Conservation (phyloP, 2,329 filamentous ascomycete genomes). For the Alternaria solani region DNA sequence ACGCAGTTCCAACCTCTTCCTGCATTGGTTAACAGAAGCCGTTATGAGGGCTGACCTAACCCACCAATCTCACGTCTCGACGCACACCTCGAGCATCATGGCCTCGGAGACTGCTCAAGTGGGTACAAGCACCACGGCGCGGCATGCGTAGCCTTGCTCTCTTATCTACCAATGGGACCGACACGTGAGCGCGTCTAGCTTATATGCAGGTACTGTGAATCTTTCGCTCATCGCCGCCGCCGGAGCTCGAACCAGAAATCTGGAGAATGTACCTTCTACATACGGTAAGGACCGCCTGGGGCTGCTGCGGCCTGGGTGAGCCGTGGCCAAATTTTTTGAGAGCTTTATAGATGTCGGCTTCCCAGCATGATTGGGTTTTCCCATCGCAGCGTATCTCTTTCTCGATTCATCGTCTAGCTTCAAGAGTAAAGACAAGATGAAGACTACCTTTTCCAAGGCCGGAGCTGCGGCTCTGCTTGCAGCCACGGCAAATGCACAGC, state of each 20-base stretch:
- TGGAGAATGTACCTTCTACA: constrained; percentile 39
- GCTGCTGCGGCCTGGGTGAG: neutral
- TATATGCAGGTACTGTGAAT: constrained; percentile 39
- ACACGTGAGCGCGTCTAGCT: constrained; percentile 40
- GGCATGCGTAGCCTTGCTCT: constrained; percentile 33
- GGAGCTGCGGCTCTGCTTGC: constrained; percentile 32
- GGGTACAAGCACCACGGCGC: constrained; percentile 25
- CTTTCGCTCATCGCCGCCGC: constrained; percentile 32
- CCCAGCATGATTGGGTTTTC: neutral
- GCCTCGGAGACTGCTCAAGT: constrained; percentile 24
- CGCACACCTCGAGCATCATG: constrained; percentile 8
- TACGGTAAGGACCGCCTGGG: constrained; percentile 37
- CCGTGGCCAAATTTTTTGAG: constrained; percentile 18
- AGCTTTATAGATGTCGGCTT: constrained; percentile 7
- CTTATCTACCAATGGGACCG: constrained; percentile 38
- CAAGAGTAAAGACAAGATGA: constrained; percentile 29
- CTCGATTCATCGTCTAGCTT: constrained; percentile 3
- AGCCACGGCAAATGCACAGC: constrained; percentile 43
- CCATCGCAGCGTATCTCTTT: neutral
- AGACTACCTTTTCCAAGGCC: constrained; percentile 19
- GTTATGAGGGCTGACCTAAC: neutral
- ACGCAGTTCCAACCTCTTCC: neutral
- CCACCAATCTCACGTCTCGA: constrained; percentile 1
- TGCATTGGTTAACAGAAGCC: neutral
- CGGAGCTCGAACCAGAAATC: constrained; percentile 15